Evolutionary conservation across 2,329 filamentous ascomycete species (phyloP), one percentile per base, ranked within the genome.

Genomic region (Pleurostoma richardsiae): DNA sequence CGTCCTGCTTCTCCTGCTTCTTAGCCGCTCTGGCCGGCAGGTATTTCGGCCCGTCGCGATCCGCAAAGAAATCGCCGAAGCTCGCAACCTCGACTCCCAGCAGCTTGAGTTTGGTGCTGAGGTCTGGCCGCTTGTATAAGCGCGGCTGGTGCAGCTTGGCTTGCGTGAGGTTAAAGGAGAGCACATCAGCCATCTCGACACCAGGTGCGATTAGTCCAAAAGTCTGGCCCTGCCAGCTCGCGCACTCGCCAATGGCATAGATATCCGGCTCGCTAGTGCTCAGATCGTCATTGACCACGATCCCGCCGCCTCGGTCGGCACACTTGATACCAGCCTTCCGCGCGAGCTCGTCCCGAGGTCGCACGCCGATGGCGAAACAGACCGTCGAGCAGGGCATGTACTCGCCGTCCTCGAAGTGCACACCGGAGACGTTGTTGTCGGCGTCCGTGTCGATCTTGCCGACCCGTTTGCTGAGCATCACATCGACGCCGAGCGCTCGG

Each of bases 41-140:
- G 41, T 83, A 76, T 52, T 85, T 86, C 0, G 89, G 88, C 0
- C 90, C 90, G 59, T 95, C 88, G 30, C 87, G 74, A 57, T 96
- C 90, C 0, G 90, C 90, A 54, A 96, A 96, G 71, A 91, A 96
- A 62, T 96, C 91, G 0, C 91, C 90, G 60, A 96, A 96, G 59
- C 88, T 94, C 19, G 91, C 91, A 4, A 96, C 91, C 54, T 96
- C 88, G 6, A 96, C 89, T 0, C 90, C 90, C 0, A 96, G 75
- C 0, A 96, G 73, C 72, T 96, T 96, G 30, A 96, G 71, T 63
- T 95, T 96, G 0, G 90, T 96, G 72, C 90, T 95, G 39, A 96
- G 72, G 63, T 96, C 90, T 0, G 90, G 91, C 4, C 84, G 72
- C 64, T 88, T 89, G 73, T 95, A 95, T 30, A 72, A 73, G 30